Base-by-base conservation (phyloP, 2,329 filamentous ascomycete species). In the Hypoxylon sp. region DNA sequence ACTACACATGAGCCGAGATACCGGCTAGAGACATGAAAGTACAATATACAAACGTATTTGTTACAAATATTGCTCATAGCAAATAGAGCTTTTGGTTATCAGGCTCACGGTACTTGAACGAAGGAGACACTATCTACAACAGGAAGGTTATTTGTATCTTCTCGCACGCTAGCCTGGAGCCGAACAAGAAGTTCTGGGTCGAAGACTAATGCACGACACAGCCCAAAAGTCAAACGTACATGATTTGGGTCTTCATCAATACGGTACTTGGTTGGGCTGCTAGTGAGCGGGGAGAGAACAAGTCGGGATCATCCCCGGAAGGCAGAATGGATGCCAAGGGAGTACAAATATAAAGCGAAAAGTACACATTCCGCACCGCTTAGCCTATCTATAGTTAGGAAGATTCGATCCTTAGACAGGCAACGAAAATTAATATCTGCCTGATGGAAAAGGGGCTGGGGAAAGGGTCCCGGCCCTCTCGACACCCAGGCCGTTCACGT, bases 241-340 rank as follows among this genome's bases (percentile, higher is more conserved):
- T 67, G 55, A 20, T 34, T 56, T 58, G 46, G 57, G 51, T 56
- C 54, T 59, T 63, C 48, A 57, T 19, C 50, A 22, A 26, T 24
- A 56, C 47, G 47, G 47, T 49, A 47, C 26, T 51, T 61, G 51
- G 57, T 68, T 68, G 59, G 65, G 55, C 51, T 59, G 49, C 37
- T 24, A 50, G 59, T 60, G 56, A 51, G 65, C 37, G 65, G 65
- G 65, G 65, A 56, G 59, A 59, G 37, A 17, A 51, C 59, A 64
- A 59, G 65, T 61, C 59, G 56, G 59, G 62, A 64, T 63, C 39
- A 63, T 61, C 63, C 65, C 65, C 62, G 59, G 59, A 68, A 59
- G 34, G 41, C 28, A 28, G 47, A 24, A 50, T 56, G 30, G 30
- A 32, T 57, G 57, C 63, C 59, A 68, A 66, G 59, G 63, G 22